Percentiles rank a stretch among this genome's conserved stretches.
Evolutionary conservation across 345 rosid genomes (phyloP).

Genomic region (Gossypium arboreum): DNA sequence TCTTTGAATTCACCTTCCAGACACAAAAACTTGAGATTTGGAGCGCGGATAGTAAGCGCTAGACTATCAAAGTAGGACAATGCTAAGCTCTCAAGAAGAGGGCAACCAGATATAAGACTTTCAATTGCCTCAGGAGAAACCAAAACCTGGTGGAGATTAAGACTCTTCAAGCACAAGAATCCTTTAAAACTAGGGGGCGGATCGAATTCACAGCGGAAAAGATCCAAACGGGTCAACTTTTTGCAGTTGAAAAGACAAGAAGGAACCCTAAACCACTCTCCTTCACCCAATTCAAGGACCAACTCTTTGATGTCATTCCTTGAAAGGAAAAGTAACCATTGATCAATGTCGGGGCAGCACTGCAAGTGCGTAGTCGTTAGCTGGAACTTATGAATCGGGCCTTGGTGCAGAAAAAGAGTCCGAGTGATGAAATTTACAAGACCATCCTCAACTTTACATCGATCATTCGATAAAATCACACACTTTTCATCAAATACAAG

Average conservation of each 20-base stretch:
- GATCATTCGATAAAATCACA: slow-evolving; percentile 31
- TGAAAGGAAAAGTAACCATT: slow-evolving; percentile 91
- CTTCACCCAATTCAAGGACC: slow-evolving; percentile 79
- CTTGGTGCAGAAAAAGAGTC: slow-evolving; percentile 78
- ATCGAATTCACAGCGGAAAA: slow-evolving; percentile 72
- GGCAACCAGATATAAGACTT: slow-evolving; percentile 66
- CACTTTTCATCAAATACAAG: slow-evolving; percentile 75
- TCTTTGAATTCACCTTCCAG: slow-evolving; percentile 89
- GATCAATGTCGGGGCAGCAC: slow-evolving; percentile 74
- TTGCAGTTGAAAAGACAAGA: slow-evolving; percentile 64
- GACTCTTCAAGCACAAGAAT: slow-evolving; percentile 58
- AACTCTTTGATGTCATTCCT: slow-evolving; percentile 63
- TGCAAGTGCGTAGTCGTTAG: slow-evolving; percentile 56
- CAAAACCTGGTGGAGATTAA: slow-evolving; percentile 70
- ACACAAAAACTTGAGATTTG: slow-evolving; percentile 71
- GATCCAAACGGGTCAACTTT: slow-evolving; percentile 62
- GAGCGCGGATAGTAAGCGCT: slow-evolving; percentile 61
- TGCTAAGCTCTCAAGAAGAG: slow-evolving; percentile 70
- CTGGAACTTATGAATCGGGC: slow-evolving; percentile 85
- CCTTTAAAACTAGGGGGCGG: slow-evolving; percentile 70
- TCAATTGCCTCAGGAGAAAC: slow-evolving; percentile 76
- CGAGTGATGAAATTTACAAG: slow-evolving; percentile 61
- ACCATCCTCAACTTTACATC: slow-evolving; percentile 29
- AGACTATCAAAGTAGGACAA: slow-evolving; percentile 81
- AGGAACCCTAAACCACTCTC: slow-evolving; percentile 77